These are phyloP conservation scores for Fusarium sp. DNA, from an alignment of 2,329 filamentous ascomycete species.

Conservation along the genomic window DNA sequence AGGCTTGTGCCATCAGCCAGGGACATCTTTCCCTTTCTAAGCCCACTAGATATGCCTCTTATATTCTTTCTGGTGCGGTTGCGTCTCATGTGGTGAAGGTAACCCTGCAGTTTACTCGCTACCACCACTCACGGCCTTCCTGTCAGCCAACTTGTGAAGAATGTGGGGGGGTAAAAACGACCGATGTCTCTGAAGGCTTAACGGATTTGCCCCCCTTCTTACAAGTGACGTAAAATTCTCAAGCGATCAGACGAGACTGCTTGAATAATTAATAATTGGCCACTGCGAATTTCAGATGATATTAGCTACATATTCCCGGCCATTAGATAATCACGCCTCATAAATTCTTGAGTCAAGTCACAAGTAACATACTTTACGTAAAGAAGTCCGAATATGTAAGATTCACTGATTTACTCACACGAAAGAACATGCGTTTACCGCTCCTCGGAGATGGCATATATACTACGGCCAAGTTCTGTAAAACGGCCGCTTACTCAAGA, in stretches of 20 bases:
- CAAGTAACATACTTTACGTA: background rate
- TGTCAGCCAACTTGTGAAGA: background rate
- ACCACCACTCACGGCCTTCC: background rate
- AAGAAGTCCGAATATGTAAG: background rate
- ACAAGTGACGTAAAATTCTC: background rate
- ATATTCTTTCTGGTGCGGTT: background rate
- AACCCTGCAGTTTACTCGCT: background rate
- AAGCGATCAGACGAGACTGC: background rate
- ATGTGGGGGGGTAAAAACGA: background rate
- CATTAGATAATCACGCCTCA: background rate
- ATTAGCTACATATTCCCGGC: background rate
- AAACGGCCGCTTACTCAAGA: background rate
- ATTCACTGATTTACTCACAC: background rate
- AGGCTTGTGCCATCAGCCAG: background rate
- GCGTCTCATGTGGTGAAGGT: background rate
- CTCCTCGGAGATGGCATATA: background rate
- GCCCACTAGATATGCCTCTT: background rate
- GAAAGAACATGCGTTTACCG: background rate
- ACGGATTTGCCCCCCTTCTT: background rate
- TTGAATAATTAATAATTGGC: background rate
- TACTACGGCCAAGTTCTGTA: background rate
- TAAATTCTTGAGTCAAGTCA: background rate
- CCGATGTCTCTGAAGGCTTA: background rate
- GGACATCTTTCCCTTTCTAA: background rate
- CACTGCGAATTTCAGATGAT: background rate